Evolutionary conservation across 2,329 filamentous ascomycete species (phyloP).

Genomic region (Aspergillus puulaauensis): DNA sequence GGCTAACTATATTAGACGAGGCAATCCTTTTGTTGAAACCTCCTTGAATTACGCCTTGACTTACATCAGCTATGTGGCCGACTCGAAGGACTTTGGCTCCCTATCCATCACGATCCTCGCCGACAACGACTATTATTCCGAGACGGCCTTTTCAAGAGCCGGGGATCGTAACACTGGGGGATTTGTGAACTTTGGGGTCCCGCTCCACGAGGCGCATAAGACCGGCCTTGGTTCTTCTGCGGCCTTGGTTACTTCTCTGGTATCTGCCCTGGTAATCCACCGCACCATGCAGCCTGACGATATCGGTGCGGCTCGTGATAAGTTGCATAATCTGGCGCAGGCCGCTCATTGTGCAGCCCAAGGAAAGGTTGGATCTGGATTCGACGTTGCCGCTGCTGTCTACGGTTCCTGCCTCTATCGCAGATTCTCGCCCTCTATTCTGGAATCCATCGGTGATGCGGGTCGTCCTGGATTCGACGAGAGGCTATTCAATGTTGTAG

Average conservation of each 20-base stretch:
- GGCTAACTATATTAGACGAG: constrained; percentile 43
- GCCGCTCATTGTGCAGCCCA: constrained; percentile 93
- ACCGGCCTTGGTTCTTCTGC: constrained; percentile 94
- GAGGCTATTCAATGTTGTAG: constrained; percentile 64
- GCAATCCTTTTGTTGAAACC: constrained; percentile 89
- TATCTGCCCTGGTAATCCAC: constrained; percentile 50
- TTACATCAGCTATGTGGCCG: constrained; percentile 61
- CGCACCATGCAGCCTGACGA: constrained; percentile 45
- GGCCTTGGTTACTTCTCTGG: constrained; percentile 84
- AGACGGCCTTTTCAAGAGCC: constrained; percentile 49
- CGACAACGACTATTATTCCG: constrained; percentile 96
- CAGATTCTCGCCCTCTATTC: constrained; percentile 80
- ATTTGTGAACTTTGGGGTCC: constrained; percentile 77
- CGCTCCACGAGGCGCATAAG: constrained; percentile 80
- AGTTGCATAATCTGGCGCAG: constrained; percentile 90
- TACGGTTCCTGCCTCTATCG: constrained; percentile 89
- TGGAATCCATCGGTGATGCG: constrained; percentile 66
- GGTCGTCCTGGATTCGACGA: constrained; percentile 66
- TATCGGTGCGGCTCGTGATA: constrained; percentile 53
- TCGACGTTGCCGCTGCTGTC: constrained; percentile 90
- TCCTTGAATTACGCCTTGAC: constrained; percentile 84
- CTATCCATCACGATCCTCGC: constrained; percentile 82
- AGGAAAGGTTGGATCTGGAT: constrained; percentile 93
- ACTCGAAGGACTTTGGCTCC: constrained; percentile 60
- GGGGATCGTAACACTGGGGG: constrained; percentile 35